phyloP scores from a whole-genome alignment of 768 basidiomycete species.

The Termitomyces eurrhizus region DNA sequence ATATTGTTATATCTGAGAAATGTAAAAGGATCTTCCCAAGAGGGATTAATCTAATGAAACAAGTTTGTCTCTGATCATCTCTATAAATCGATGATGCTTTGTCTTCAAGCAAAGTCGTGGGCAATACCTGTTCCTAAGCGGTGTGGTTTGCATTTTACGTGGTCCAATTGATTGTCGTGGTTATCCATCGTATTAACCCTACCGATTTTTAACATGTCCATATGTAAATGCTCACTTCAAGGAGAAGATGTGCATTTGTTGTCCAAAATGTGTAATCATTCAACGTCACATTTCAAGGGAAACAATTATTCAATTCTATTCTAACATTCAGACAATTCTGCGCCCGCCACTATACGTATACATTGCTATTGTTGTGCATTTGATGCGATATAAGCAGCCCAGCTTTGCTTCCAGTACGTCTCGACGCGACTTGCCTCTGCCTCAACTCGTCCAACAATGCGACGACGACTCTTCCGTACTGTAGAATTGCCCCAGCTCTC shows the following conservation, averaged over 20 bases:
- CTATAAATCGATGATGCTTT: not conserved
- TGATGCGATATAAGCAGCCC: conserved; percentile 23
- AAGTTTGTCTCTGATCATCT: not conserved
- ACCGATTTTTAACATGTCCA: too few relatives aligned
- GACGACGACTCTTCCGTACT: conserved; percentile 48
- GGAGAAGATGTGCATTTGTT: not conserved
- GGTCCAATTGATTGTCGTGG: too few relatives aligned
- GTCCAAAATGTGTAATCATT: too few relatives aligned
- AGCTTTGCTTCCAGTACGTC: conserved; percentile 34
- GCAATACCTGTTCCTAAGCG: too few relatives aligned
- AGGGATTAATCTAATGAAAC: not conserved
- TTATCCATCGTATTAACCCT: too few relatives aligned
- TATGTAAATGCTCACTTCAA: not conserved
- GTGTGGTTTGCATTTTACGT: too few relatives aligned
- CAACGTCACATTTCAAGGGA: not conserved
- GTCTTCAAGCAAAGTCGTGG: not conserved
- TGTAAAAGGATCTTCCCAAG: not conserved
- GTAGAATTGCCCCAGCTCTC: conserved; percentile 56
- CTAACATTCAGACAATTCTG: not conserved
- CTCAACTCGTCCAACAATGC: conserved; percentile 57
- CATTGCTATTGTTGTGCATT: not conserved
- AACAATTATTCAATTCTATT: not conserved
- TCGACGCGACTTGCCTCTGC: conserved; percentile 54
- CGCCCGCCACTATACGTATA: not conserved
- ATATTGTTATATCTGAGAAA: not conserved